Conservation (phyloP, 2,329 filamentous ascomycete genomes). For the Fusarium sacchari region DNA sequence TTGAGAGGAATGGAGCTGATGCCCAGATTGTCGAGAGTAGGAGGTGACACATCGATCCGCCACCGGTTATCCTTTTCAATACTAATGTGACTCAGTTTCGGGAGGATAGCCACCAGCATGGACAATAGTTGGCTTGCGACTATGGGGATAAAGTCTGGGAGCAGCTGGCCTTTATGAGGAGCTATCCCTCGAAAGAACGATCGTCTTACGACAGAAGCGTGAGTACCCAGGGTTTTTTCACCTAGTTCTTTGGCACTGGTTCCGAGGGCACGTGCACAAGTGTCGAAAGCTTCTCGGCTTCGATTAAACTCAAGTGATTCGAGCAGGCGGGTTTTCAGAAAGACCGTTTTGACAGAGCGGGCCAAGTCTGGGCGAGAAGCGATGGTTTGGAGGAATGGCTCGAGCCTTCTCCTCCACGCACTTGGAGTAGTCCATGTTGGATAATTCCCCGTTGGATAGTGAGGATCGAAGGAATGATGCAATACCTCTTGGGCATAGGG, state of each 20-base stretch:
- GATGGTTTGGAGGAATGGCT: constrained; percentile 7
- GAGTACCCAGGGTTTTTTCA: fast-evolving
- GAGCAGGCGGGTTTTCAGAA: neutral
- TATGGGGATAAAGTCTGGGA: neutral
- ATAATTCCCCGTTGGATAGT: fast-evolving
- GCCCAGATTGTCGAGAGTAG: neutral
- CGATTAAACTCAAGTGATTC: neutral
- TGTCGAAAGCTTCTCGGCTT: neutral
- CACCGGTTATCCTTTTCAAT: neutral
- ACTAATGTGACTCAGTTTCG: neutral
- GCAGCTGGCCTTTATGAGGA: fast-evolving
- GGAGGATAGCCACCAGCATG: neutral
- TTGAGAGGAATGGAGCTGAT: neutral
- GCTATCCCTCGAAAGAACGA: neutral
- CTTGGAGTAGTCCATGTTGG: fast-evolving
- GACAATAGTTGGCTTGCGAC: neutral
- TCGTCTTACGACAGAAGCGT: neutral
- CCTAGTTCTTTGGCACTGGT: neutral
- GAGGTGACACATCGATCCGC: neutral
- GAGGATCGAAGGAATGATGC: neutral
- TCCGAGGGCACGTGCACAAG: neutral
- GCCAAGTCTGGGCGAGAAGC: constrained; percentile 4
- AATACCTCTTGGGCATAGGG: neutral
- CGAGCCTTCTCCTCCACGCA: neutral
- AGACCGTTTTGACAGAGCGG: neutral